Evolutionary conservation across 1,139 yeast species (phyloP), one percentile per base, ranked within the genome.

Genomic region (Lodderomyces jiufengensis): DNA sequence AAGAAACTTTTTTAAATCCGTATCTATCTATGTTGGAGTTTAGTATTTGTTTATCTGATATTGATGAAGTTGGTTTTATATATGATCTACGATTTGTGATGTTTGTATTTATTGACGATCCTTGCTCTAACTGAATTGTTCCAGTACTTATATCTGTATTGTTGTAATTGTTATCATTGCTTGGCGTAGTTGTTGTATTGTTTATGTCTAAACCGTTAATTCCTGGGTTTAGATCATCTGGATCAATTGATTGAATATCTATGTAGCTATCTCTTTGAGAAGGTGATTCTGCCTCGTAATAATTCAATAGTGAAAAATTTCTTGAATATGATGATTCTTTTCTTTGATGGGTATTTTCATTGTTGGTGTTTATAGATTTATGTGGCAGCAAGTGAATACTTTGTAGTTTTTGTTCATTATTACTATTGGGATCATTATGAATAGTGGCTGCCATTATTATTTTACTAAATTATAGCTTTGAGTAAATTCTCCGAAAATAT

Each of bases 1-100:
- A 61, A 11, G 78, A 73, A 21, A 70, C 71, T 53, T 86, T 88
- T 47, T 77, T 80, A 61, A 90, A 90, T 2, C 97, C 97, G 52
- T 90, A 90, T 32, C 90, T 61, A 55, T 90, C 97, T 38, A 78
- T 68, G 25, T 69, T 67, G 8, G 75, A 57, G 10, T 41, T 36
- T n/a, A 61, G 37, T 5, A 63, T 38, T n/a, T 46, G 40, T 10
- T 36, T 32, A 16, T 49, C 42, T 4, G 45, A 33, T 7, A 34
- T 32, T 14, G 30, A 9, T 10, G 43, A 40, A 1, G 54, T 37
- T 5, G 48, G 43, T 24, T 41, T 42, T 4, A 52, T 40, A 32
- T 38, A 51, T 32, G 36, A 38, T 9, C 25, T 29, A 21, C 15
- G 30, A 12, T 13, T 29, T 16, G 26, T 29, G 11, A 13, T 14